A percentile compares a stretch with the other conserved stretches of the same genome.
These are phyloP conservation scores for Candida piceae DNA, from an alignment of 805 yeast genomes.

Conservation along the genomic window DNA sequence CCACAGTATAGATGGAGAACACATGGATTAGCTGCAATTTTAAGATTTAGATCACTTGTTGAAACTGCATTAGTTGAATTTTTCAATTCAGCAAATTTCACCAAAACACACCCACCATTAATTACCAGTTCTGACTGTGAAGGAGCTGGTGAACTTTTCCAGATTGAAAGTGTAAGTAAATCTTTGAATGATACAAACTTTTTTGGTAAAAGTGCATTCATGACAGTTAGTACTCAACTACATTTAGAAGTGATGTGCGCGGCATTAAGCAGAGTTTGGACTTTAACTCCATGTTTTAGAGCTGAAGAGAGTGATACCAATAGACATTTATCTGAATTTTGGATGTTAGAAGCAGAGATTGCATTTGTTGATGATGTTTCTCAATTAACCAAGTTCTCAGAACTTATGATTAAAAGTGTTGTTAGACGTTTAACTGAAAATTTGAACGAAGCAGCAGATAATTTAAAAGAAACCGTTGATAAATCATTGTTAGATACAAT, in stretches of 20 bases:
- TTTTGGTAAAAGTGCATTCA: conserved; percentile 61
- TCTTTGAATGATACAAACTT: conserved; percentile 32
- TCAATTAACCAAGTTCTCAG: conserved; percentile 63
- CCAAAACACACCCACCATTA: conserved; percentile 80
- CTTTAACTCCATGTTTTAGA: conserved; percentile 85
- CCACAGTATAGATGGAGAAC: conserved; percentile 80
- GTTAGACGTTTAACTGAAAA: conserved; percentile 29
- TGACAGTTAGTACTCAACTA: conserved; percentile 89
- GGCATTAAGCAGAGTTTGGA: conserved; percentile 79
- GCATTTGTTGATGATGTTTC: conserved; percentile 55
- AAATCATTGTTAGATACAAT: conserved; percentile 34
- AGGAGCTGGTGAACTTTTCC: conserved; percentile 93
- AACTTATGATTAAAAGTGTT: conserved; percentile 59
- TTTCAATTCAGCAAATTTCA: conserved; percentile 50
- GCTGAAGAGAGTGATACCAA: conserved; percentile 91
- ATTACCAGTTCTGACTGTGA: conserved; percentile 91
- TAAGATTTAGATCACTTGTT: conserved; percentile 68
- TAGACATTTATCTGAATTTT: conserved; percentile 88
- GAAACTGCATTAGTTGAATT: conserved; percentile 50
- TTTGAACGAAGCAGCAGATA: conserved; percentile 25
- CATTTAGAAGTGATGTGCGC: conserved; percentile 80
- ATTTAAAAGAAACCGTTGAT: conserved; percentile 34
- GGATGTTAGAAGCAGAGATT: conserved; percentile 96
- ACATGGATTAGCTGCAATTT: conserved; percentile 52
- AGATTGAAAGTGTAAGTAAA: conserved; percentile 35